Base-by-base conservation (phyloP, 305 asterid species). In the Lippia alba region DNA sequence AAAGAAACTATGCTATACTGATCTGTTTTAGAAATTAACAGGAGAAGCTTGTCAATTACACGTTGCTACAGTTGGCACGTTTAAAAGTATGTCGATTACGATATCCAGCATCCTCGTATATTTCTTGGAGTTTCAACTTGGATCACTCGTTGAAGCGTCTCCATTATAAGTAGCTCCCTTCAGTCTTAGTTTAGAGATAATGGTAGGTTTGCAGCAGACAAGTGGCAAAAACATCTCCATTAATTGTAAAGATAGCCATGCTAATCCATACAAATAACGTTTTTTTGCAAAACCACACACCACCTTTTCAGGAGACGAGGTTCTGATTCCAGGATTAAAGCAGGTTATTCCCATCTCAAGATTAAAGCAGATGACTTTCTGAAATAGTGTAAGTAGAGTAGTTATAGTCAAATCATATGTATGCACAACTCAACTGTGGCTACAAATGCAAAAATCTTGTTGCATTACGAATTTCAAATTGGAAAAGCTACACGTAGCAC, bases 221-320 rank as follows among this genome's bases (percentile, higher is more conserved):
- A 91, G 97, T 66, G 91, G 75, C 16, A 84, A 80, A 62, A 79
- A 49, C 81, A 91, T 58, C 85, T 91, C 98, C 55, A 78, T 72
- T n/a, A n/a, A n/a, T n/a, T 30, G 68, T 39, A 74, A 94, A 88
- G 19, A 94, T 41, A 12, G 81, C 66, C 91, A 90, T 74, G 87
- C 99, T 86, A 64, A 86, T 64, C 98, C 98, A 90, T 49, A 88
- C 86, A 64, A 85, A 91, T 39, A 94, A 64, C 15, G 97, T 88
- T 61, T 71, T 88, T 81, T 77, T 88, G 97, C 97, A 94, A 66
- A 71, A 82, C 98, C 98, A 94, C 55, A 87, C n/a, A 5, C 20
- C 83, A 56, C 75, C 82, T 84, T 77, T 80, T 86, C 62, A 80
- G 71, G 2, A 91, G 71, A 40, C 98, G 98, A 67, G 84, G 99